A percentile compares a stretch with the other conserved stretches of the same genome.
phyloP scores from a whole-genome alignment of 495 filamentous ascomycete genomes.

The Lophium mytilinum region DNA sequence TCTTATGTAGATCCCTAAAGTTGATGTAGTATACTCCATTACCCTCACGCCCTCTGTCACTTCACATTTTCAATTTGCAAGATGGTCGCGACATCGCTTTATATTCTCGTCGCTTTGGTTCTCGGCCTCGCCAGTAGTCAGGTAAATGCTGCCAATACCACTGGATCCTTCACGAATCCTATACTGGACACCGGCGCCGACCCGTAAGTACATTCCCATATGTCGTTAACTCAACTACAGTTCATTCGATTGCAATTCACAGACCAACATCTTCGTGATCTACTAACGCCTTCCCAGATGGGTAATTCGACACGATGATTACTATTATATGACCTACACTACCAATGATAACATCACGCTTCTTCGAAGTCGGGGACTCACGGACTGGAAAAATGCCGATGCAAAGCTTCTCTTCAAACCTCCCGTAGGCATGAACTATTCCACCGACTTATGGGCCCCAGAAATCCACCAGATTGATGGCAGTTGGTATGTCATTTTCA shows the following conservation, averaged over 20 bases:
- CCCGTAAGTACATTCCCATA: slow-evolving; percentile 18
- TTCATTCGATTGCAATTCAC: not conserved
- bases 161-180: slow-evolving; percentile 27
- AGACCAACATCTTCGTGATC: too few species aligned
- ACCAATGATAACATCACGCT: slow-evolving; percentile 29
- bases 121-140: too few species aligned
- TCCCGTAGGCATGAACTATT: slow-evolving; percentile 34
- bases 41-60: too few species aligned
- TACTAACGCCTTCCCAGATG: not conserved
- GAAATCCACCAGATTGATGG: slow-evolving; percentile 41
- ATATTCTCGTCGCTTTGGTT: too few species aligned
- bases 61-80: too few species aligned
- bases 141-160: too few species aligned
- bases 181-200: slow-evolving; percentile 27
- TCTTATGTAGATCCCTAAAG: too few species aligned
- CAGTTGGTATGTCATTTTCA: slow-evolving; percentile 47
- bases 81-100: too few species aligned
- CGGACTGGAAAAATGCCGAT: slow-evolving; percentile 41
- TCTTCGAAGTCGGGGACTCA: slow-evolving; percentile 21
- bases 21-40: too few species aligned
- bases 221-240: not conserved
- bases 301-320: slow-evolving; percentile 24
- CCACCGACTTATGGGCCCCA: slow-evolving; percentile 43
- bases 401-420: slow-evolving; percentile 34
- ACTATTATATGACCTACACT: slow-evolving; percentile 30